phyloP scores from a whole-genome alignment of 805 yeast genomes.

The Grigorovia yakushimaensis region DNA sequence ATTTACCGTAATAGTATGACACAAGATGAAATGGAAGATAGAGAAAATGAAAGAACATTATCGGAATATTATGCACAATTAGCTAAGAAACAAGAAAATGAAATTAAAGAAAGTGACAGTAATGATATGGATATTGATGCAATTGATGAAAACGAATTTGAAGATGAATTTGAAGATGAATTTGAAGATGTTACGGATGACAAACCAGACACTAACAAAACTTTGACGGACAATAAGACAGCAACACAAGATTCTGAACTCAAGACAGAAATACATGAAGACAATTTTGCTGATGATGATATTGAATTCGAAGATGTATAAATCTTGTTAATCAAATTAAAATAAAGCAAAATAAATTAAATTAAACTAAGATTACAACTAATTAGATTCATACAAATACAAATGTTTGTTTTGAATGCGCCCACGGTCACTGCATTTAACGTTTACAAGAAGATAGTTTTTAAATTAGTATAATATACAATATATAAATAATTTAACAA shows the following conservation, averaged over 20 bases:
- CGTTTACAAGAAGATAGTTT: no score
- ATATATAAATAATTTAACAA: background rate
- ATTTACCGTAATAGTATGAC: constrained; percentile 14
- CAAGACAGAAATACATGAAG: constrained; percentile 2
- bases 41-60: constrained; percentile 62
- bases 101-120: constrained; percentile 41
- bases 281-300: constrained; percentile 14
- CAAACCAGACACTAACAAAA: background rate
- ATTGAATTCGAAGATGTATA: constrained; percentile 30
- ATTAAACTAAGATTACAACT: no score
- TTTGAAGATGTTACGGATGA: constrained; percentile 8
- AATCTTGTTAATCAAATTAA: background rate
- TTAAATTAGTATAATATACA: no score
- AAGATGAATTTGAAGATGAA: constrained; percentile 14
- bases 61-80: constrained; percentile 70
- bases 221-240: constrained; percentile 3
- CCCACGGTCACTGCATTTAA: no score
- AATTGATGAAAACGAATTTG: constrained; percentile 16
- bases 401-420: no score
- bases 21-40: constrained; percentile 40
- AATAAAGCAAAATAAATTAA: no score
- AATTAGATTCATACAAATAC: no score
- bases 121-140: constrained; percentile 37
- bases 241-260: constrained; percentile 4
- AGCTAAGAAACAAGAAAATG: constrained; percentile 55